Conservation (phyloP, 2,329 filamentous ascomycete genomes). For the Claviceps pusilla region DNA sequence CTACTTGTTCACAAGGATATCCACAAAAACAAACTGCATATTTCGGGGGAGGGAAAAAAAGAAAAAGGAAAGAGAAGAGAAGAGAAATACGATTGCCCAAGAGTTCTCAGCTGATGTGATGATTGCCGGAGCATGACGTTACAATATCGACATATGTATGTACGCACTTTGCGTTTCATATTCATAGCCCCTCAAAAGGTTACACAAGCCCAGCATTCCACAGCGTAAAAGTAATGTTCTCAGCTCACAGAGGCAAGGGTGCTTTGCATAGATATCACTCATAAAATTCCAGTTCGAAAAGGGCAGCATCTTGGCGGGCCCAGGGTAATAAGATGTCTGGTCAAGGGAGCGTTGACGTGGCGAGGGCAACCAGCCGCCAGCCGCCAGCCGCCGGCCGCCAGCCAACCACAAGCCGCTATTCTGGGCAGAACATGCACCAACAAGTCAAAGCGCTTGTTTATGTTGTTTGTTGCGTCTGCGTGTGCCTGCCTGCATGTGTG, state of each 20-base stretch:
- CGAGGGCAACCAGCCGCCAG: conserved; percentile 1
- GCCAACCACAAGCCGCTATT: conserved; percentile 2
- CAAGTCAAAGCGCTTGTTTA: background rate
- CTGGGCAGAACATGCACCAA: background rate
- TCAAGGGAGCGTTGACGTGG: background rate
- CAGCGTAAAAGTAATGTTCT: background rate
- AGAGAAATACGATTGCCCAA: background rate
- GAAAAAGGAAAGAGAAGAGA: no score
- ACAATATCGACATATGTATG: background rate
- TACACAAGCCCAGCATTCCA: background rate
- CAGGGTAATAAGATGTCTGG: background rate
- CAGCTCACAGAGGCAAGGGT: background rate
- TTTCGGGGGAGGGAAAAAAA: conserved; percentile 2
- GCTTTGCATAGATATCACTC: background rate
- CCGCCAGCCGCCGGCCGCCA: background rate
- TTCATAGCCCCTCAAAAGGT: background rate
- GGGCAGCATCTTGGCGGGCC: background rate
- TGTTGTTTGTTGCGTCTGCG: background rate
- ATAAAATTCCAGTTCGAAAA: background rate
- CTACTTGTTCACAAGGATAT: conserved; percentile 1
- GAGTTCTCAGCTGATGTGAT: background rate
- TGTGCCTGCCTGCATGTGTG: background rate
- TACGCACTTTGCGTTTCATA: background rate
- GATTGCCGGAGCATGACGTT: background rate
- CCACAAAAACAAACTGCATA: conserved; percentile 7